A percentile compares a stretch with the other conserved stretches of the same genome.
These are phyloP conservation scores for Penicillium sp. DNA, from an alignment of 2,329 filamentous ascomycete species.

Conservation along the genomic window DNA sequence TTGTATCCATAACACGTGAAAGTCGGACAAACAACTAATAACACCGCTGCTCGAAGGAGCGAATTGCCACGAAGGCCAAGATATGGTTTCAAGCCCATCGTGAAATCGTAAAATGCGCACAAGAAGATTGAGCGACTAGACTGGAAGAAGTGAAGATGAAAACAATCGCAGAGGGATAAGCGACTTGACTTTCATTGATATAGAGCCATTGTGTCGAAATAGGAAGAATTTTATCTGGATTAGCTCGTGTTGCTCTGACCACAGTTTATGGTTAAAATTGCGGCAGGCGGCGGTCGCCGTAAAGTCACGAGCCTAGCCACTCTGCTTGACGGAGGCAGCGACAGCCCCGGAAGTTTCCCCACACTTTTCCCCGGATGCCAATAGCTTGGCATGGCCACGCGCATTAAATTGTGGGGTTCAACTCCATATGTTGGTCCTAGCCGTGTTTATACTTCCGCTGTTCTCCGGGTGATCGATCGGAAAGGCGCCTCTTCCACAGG, in stretches of 20 bases:
- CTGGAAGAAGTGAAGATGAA: background rate
- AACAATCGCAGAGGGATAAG: background rate
- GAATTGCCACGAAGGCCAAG: slow-evolving; percentile 24
- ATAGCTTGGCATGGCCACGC: background rate
- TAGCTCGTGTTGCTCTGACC: background rate
- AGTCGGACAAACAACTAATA: slow-evolving; percentile 28
- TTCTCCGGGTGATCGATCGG: background rate
- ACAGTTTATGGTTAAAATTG: background rate
- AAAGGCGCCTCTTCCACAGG: background rate
- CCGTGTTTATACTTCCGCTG: background rate
- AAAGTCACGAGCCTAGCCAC: background rate
- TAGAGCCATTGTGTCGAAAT: background rate
- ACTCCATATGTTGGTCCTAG: background rate
- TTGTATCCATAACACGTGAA: slow-evolving; percentile 57
- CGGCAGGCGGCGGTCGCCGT: slow-evolving; percentile 10
- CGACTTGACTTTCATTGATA: background rate
- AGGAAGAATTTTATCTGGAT: background rate
- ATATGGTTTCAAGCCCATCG: slow-evolving; percentile 24
- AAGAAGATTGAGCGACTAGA: background rate
- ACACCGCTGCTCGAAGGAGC: slow-evolving; percentile 20
- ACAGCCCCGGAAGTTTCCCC: background rate
- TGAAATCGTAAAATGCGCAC: background rate
- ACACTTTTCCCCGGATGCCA: background rate
- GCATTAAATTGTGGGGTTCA: background rate
- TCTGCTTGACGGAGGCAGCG: background rate